Percentiles rank a stretch among this genome's conserved stretches.
phyloP scores from a whole-genome alignment of 139 green algal genomes.

The Tetraselmis striata region DNA sequence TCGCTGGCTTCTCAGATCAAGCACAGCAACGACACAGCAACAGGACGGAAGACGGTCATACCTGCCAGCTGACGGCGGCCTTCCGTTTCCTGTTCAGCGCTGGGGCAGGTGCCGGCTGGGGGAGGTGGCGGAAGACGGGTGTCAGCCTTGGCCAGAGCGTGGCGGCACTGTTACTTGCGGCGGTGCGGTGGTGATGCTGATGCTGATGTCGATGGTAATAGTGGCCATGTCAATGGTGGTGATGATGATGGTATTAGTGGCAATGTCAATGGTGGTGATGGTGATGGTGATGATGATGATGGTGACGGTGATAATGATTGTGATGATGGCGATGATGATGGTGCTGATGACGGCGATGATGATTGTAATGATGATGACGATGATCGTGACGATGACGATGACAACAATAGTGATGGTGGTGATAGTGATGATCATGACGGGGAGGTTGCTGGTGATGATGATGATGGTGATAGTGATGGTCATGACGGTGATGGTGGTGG shows the following conservation, averaged over 20 bases:
- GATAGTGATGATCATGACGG: conserved; percentile 5
- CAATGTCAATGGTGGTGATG: neutral
- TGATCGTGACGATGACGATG: neutral
- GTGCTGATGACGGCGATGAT: neutral
- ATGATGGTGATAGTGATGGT: no score
- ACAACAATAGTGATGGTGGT: neutral
- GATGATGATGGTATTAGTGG: neutral
- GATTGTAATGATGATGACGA: neutral
- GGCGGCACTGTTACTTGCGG: neutral
- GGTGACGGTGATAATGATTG: neutral
- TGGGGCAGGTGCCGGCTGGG: no score
- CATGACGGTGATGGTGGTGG: no score
- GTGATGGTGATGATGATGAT: conserved; percentile 3
- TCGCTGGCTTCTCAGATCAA: no score
- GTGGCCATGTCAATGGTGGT: neutral
- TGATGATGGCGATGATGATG: conserved; percentile 4
- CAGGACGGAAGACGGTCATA: no score
- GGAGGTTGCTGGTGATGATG: no score
- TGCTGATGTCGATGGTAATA: neutral
- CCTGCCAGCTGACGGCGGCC: no score
- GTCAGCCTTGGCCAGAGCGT: no score
- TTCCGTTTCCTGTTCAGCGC: no score
- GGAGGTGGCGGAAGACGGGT: no score
- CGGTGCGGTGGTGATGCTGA: conserved; percentile 1
- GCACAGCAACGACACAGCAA: no score